Base-by-base conservation (phyloP, 2,329 filamentous ascomycete species). In the Nectriaceae sp. region DNA sequence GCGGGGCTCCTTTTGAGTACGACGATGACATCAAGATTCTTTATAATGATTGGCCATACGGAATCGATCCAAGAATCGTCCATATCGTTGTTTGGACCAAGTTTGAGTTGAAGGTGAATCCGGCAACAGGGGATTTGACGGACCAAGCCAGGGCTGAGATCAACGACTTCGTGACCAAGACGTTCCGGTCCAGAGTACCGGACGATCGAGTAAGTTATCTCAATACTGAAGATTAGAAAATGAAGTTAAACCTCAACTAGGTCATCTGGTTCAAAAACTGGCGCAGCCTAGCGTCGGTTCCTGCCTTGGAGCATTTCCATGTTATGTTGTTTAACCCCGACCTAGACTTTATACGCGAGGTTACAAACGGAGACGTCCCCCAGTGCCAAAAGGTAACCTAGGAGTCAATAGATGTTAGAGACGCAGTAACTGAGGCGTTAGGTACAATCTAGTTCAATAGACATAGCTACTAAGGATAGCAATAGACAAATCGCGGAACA, bases 1-100 rank as follows among this genome's bases (percentile, higher is more conserved):
- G 60, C 4, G 63, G 61, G 16, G 53, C 44, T 20, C 75, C 75
- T 0, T 78, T 83, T 53, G 69, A 72, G 53, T 62, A 56, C 45
- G 68, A 68, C 1, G 73, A 74, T 10, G 87, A 94, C 62, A 72
- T 86, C 60, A 90, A 84, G 67, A 85, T 96, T 40, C 69, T 96
- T 35, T 83, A 81, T 70, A 97, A 97, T 65, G 92, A 97, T 76
- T 97, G 91, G 89, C 93, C 93, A 1, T 97, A 97, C 63, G 91
- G 90, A 0, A 77, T 97, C 44, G 90, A 94, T 60, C 65, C 75
- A 40, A 77, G 80, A 43, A 92, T 96, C 55, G 81, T 89, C 15
- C 93, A 97, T 66, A 75, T 97, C 3, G 89, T 96, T 4, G 84
- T 96, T 11, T 97, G 93, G 93, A 94, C 89, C 40, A 96, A 96